A percentile compares a stretch with the other conserved stretches of the same genome.
phyloP scores from a whole-genome alignment of 148 eudicot genomes.

The Pouteria glomerata region DNA sequence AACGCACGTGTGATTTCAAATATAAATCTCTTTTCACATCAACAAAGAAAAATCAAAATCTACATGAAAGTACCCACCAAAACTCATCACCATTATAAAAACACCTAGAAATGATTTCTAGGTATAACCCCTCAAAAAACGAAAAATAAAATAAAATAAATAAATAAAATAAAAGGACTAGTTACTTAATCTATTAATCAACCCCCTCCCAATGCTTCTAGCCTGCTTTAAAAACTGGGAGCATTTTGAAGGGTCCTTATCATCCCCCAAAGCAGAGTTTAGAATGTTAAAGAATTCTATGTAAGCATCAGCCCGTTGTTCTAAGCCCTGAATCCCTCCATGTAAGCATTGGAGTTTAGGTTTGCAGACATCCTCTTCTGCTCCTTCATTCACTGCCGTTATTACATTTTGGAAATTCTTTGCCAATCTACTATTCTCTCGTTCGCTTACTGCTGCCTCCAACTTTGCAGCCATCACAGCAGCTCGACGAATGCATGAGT shows the following conservation, averaged over 20 bases:
- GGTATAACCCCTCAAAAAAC: no score
- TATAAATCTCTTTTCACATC: no score
- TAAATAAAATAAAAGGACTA: not conserved
- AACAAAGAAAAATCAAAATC: no score
- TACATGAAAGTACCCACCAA: no score
- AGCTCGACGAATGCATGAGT: slow-evolving; percentile 61
- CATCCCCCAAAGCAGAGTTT: slow-evolving; percentile 35
- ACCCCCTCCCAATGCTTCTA: slow-evolving; percentile 38
- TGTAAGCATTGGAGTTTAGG: slow-evolving; percentile 4
- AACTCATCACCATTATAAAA: no score
- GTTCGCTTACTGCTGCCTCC: slow-evolving; percentile 46
- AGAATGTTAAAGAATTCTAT: slow-evolving; percentile 36
- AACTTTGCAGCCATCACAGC: slow-evolving; percentile 63
- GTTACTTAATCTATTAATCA: slow-evolving; percentile 19
- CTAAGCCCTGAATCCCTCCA: slow-evolving; percentile 15
- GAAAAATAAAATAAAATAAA: no score
- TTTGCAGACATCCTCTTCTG: slow-evolving; percentile 8
- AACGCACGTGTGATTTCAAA: no score
- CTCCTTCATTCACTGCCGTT: slow-evolving; percentile 8
- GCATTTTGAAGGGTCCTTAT: slow-evolving; percentile 32
- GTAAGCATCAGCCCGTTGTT: slow-evolving; percentile 19
- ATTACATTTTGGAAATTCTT: slow-evolving; percentile 5
- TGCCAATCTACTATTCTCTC: slow-evolving; percentile 25
- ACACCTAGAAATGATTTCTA: no score
- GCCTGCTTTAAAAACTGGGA: slow-evolving; percentile 41